Evolutionary conservation across 495 filamentous ascomycete genomes (phyloP).

Genomic region (Aspergillus hancockii): DNA sequence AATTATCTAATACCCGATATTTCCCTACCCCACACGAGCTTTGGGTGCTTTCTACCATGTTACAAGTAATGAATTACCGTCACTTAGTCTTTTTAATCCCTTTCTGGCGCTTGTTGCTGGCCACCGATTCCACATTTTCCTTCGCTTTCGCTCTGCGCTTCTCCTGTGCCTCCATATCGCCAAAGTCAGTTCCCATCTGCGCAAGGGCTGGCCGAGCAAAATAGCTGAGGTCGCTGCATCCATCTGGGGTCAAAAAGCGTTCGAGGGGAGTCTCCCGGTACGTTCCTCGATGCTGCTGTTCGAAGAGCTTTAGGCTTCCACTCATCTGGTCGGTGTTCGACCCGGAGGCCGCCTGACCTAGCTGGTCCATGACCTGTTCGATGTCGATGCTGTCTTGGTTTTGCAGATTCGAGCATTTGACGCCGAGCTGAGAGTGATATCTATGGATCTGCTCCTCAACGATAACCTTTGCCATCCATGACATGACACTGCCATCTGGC

Average conservation of each 20-base stretch:
- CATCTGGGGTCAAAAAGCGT: conserved; percentile 25
- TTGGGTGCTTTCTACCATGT: background rate
- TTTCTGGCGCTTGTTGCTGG: background rate
- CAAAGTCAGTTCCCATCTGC: conserved; percentile 16
- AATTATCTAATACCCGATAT: background rate
- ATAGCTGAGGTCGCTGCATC: conserved; percentile 21
- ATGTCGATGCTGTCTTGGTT: background rate
- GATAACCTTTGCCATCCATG: conserved; percentile 26
- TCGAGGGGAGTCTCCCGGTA: conserved; percentile 24
- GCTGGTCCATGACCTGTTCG: conserved; percentile 12
- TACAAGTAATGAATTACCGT: background rate
- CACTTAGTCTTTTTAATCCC: background rate
- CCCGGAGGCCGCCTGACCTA: conserved; percentile 2
- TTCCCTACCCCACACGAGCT: too few species aligned
- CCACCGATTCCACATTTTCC: conserved; percentile 12
- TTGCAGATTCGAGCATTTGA: background rate
- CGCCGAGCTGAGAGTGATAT: conserved; percentile 11
- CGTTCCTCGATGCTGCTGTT: conserved; percentile 7
- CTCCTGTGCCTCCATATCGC: conserved; percentile 17
- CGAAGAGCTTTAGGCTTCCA: conserved; percentile 17
- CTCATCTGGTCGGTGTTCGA: background rate
- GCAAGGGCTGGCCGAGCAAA: conserved; percentile 18
- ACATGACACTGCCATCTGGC: background rate
- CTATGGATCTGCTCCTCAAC: conserved; percentile 21
- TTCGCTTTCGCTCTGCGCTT: conserved; percentile 14